Base-by-base conservation (phyloP, 1,284 basidiomycete genomes). In the Cutaneotrichosporon sp. region DNA sequence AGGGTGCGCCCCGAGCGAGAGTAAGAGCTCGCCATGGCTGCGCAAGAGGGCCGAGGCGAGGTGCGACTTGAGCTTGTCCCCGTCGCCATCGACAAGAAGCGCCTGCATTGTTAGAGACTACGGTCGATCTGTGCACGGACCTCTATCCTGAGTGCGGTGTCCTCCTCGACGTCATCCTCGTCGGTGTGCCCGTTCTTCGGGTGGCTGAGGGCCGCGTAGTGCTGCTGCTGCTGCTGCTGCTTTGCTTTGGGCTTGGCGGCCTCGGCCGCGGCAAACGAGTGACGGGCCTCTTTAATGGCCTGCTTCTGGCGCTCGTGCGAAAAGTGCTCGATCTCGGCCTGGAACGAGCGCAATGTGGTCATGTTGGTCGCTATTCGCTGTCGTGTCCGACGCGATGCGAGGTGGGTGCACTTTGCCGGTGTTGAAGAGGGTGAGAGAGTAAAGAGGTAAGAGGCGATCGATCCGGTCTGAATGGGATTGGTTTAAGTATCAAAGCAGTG, bases 291-390 rank as follows among this genome's bases (percentile, higher is more conserved):
- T 53, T 66, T 59, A 39, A 69, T 66, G 1, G 69, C 66, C 39
- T 61, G 54, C 34, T 61, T 56, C 39, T 71, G 70, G 55, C 70
- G 69, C 51, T 72, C 69, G 44, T 72, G 66, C 0, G 71, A 63
- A 41, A 74, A 70, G 18, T 55, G 56, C 46, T 70, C 72, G 46
- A 75, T 75, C 63, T 75, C 73, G 8, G 68, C 68, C 63, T 75
- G 73, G 59, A 75, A 75, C 15, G 73, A 72, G 50, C 69, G 66
- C 14, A 75, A 56, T 4, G 73, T 70, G 2, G 73, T 70, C 72
- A 74, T 74, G 15, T 12, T 56, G 17, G 12, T 23, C 4, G 36
- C 36, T 43, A 21, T 23, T 8, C 22, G 12, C 41, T 10, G 41
- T 23, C 12, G 21, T 23, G 4, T 37, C 17, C 14, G 13, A 37